Conservation (phyloP, 331 rosid genomes). For the Phaseolus coccineus region DNA sequence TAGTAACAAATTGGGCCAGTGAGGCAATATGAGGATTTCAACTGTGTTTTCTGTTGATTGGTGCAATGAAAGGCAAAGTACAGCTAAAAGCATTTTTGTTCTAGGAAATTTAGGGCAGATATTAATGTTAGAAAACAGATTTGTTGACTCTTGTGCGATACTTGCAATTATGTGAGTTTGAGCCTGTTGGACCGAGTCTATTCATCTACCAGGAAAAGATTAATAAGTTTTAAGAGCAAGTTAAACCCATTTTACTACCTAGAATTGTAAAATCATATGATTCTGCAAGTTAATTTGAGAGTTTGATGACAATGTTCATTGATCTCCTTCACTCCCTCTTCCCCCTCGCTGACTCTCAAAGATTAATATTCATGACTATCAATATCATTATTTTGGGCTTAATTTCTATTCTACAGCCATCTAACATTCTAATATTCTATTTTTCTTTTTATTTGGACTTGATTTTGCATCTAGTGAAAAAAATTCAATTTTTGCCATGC, state of each 20-base stretch:
- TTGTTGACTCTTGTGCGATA: background rate
- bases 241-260: background rate
- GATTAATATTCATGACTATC: constrained; percentile 12
- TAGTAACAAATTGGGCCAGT: background rate
- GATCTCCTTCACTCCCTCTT: background rate
- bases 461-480: constrained; percentile 22
- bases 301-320: background rate
- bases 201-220: background rate
- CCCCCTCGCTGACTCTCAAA: background rate
- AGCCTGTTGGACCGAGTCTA: background rate
- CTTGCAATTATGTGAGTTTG: background rate
- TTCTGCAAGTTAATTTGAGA: background rate
- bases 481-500: constrained; percentile 30
- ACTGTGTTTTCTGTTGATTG: background rate
- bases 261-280: background rate
- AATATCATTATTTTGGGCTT: background rate
- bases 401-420: background rate
- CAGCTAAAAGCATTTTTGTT: background rate
- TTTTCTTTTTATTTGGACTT: constrained; percentile 16
- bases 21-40: background rate
- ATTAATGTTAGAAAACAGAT: background rate
- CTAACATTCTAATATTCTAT: background rate
- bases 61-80: background rate
- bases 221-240: background rate
- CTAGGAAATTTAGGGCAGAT: background rate